Evolutionary conservation across 1,284 basidiomycete species (phyloP), one percentile per base, ranked within the genome.

Genomic region (Cerrena zonata): DNA sequence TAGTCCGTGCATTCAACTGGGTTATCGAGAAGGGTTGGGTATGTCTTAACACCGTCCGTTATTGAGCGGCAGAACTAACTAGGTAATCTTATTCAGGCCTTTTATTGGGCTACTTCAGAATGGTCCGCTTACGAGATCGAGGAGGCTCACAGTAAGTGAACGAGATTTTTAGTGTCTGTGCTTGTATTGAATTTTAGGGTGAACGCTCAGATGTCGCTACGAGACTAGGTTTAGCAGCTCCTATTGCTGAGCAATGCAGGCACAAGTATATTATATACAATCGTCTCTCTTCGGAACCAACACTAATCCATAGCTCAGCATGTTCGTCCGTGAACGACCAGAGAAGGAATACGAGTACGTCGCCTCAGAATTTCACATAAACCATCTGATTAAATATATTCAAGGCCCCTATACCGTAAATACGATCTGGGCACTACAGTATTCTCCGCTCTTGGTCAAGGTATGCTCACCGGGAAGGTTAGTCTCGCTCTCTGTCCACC

Each of bases 201-300:
- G n/a, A n/a, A 19, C 22, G 13, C 18, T 39, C 61, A 79, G 82
- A 86, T 53, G 69, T 93, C 51, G 89, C 90, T 1, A 71, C 74
- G 40, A 79, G 79, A 49, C 74, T 90, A 49, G 78, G 79, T 55
- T 75, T 94, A 34, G 79, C 87, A 54, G 76, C 77, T 2, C 91
- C 91, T 2, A 77, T 85, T 45, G 84, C 82, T 37, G 91, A 95
- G 61, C 91, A 93, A 67, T 85, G 84, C 59, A 78, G 87, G 62
- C 81, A 84, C 60, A 69, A 82, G 80, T 82, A 48, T 22, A 67
- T 61, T 21, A 24, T 22, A n/a, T 42, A 39, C 48, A 18, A 42
- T 26, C 19, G 26, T 19, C 25, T 12, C 18, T 27, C 36, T 12
- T 15, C 5, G 13, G 18, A 37, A 21, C 22, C 21, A 22, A 43